A percentile compares a stretch with the other conserved stretches of the same genome.
Conservation (phyloP, 2,329 filamentous ascomycete species). For the Exophiala xenobiotica region DNA sequence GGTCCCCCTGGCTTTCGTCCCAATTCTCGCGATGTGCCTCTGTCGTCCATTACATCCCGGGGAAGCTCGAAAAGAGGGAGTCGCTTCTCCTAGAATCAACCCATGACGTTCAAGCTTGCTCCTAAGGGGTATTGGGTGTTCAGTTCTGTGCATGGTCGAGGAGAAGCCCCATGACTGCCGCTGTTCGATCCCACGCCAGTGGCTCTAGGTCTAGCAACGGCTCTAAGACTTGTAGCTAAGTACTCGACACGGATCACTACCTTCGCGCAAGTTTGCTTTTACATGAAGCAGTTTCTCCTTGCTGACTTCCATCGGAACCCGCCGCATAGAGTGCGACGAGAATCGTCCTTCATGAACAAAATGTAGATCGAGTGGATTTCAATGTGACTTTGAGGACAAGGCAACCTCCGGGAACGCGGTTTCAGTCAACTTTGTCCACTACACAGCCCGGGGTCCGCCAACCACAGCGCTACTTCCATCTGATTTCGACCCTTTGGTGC, state of each 20-base stretch:
- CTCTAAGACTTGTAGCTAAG: no score
- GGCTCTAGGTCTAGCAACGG: no score
- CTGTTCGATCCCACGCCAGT: no score
- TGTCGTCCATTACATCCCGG: no score
- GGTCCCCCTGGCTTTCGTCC: no score
- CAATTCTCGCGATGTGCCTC: no score
- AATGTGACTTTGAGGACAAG: not conserved
- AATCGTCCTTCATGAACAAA: not conserved
- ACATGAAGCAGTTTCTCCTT: not conserved
- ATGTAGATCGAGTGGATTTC: not conserved
- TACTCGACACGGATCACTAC: not conserved
- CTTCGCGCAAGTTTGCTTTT: not conserved
- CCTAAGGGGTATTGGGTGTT: no score
- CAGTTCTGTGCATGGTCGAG: no score
- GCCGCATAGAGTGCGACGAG: not conserved
- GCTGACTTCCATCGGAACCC: not conserved
- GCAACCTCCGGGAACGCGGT: not conserved
- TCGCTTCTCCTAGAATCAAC: no score
- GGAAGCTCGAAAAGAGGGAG: no score
- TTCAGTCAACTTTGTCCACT: not conserved
- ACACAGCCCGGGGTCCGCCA: not conserved
- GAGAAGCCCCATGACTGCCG: no score
- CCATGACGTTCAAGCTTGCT: no score
- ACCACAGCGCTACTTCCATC: not conserved
- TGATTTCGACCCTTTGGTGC: not conserved